Base-by-base conservation (phyloP, 768 basidiomycete species). In the Termitomyces sp. region DNA sequence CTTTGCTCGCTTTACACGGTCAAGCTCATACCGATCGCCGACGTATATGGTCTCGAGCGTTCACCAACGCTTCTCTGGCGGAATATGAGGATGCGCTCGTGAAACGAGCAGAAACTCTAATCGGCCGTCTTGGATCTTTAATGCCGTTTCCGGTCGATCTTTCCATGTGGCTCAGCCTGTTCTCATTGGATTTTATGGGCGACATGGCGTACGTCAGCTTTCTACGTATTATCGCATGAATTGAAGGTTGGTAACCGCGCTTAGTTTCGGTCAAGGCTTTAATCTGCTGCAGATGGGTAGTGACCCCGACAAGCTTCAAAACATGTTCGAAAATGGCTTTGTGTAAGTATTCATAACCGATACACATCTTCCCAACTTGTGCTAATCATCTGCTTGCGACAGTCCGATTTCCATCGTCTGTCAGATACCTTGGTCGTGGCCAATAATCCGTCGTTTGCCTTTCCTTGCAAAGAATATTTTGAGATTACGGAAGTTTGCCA, bases 11-110 rank as follows among this genome's bases (percentile, higher is more conserved):
- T 40, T 47, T 63, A 25, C 52, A 28, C 8, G 59, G 57, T 21
- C 57, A 61, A 46, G 57, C 46, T 2, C 62, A 63, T 56, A 64
- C 66, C 1, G 67, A 69, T n/a, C 67, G 76, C 12, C 71, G 79
- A 7, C 70, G 70, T 42, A 64, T 73, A 11, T 80, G 79, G 79
- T 72, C 73, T 32, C 66, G 75, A 42, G 78, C 68, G 0, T 73
- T 81, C 59, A 74, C 65, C 16, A 66, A 65, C 10, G 64, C 65
- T 1, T 68, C 76, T 1, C 49, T 81, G 8, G 72, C 70, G 53
- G 73, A 75, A 30, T 78, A 79, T 56, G 68, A 76, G 43, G 60
- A 63, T 14, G 58, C 73, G 17, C 59, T 79, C 14, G 58, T 61
- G 1, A 56, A 59, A 37, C 58, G 76, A 17, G 67, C 67, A 10